Conservation (phyloP, 2,329 filamentous ascomycete species). For the Lasiodiplodia gonubiensis region DNA sequence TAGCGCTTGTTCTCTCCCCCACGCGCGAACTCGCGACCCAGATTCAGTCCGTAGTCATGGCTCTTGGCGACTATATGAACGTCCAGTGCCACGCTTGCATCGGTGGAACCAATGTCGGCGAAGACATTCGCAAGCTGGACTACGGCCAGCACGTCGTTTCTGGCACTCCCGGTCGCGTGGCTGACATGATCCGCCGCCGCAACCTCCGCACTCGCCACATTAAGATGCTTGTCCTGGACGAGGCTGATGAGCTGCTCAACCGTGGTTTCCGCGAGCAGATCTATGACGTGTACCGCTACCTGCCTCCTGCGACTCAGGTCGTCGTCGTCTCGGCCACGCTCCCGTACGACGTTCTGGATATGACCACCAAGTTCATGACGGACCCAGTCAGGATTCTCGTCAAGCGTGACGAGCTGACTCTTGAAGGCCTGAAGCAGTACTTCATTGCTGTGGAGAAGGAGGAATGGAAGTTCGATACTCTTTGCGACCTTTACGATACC, state of each 20-base stretch:
- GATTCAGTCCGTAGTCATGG: conserved; percentile 98
- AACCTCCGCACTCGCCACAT: conserved; percentile 75
- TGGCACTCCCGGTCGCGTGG: conserved; percentile 93
- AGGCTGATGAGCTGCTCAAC: conserved; percentile 82
- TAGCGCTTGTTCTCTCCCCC: conserved; percentile 89
- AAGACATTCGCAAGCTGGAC: conserved; percentile 96
- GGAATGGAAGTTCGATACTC: conserved; percentile 99
- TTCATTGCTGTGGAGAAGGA: conserved; percentile 99
- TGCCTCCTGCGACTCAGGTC: conserved; percentile 96
- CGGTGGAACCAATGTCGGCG: conserved; percentile 95
- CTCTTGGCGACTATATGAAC: conserved; percentile 99
- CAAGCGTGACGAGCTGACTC: conserved; percentile 97
- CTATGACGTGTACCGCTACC: conserved; percentile 97
- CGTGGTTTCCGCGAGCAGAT: conserved; percentile 98
- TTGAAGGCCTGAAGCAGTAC: conserved; percentile 98
- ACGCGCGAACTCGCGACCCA: conserved; percentile 97
- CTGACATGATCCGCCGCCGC: conserved; percentile 79
- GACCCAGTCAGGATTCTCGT: conserved; percentile 95
- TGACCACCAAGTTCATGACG: conserved; percentile 99
- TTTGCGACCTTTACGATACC: conserved; percentile 98
- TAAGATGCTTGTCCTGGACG: conserved; percentile 79
- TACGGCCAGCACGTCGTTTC: conserved; percentile 98
- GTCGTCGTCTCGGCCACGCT: conserved; percentile 96
- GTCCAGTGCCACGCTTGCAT: conserved; percentile 99
- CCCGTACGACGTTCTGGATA: conserved; percentile 96